A percentile compares a stretch with the other conserved stretches of the same genome.
These are phyloP conservation scores for Tephrocybe sp. DNA, from an alignment of 768 basidiomycete species.

Conservation along the genomic window DNA sequence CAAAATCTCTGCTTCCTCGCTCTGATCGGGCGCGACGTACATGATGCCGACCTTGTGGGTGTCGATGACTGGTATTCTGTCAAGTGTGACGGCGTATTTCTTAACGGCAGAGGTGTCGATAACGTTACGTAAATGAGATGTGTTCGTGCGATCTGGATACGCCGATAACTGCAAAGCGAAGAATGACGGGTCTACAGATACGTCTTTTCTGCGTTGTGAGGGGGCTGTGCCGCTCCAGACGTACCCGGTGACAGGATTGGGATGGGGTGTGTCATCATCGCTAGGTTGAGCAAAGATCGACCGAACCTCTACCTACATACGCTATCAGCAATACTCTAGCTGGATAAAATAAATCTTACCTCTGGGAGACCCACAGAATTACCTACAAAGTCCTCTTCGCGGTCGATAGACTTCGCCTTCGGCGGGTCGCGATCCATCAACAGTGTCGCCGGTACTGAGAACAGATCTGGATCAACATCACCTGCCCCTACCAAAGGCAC, in stretches of 20 bases:
- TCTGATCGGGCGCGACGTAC: constrained; percentile 94
- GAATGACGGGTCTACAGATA: constrained; percentile 82
- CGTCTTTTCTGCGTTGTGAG: constrained; percentile 86
- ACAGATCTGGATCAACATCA: constrained; percentile 78
- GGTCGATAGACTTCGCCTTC: constrained; percentile 27
- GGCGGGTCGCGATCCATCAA: constrained; percentile 63
- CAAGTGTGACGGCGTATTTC: constrained; percentile 65
- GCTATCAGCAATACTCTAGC: background rate
- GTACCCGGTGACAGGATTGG: constrained; percentile 80
- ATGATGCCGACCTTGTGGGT: constrained; percentile 96
- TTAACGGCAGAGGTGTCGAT: constrained; percentile 54
- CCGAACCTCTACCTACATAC: constrained; percentile 25
- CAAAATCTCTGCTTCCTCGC: constrained; percentile 80
- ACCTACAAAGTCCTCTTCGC: constrained; percentile 22
- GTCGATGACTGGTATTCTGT: constrained; percentile 91
- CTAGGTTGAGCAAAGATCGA: constrained; percentile 21
- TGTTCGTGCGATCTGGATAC: constrained; percentile 43
- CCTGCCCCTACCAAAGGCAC: constrained; percentile 83
- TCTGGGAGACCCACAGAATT: constrained; percentile 15
- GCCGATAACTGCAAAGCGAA: constrained; percentile 85
- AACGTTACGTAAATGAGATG: constrained; percentile 43
- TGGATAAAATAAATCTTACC: constrained; percentile 10
- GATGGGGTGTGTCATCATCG: constrained; percentile 35
- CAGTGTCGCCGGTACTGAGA: constrained; percentile 70
- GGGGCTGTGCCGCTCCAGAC: constrained; percentile 88